Conservation (phyloP, 768 basidiomycete genomes). For the Termitomyces titanicus region DNA sequence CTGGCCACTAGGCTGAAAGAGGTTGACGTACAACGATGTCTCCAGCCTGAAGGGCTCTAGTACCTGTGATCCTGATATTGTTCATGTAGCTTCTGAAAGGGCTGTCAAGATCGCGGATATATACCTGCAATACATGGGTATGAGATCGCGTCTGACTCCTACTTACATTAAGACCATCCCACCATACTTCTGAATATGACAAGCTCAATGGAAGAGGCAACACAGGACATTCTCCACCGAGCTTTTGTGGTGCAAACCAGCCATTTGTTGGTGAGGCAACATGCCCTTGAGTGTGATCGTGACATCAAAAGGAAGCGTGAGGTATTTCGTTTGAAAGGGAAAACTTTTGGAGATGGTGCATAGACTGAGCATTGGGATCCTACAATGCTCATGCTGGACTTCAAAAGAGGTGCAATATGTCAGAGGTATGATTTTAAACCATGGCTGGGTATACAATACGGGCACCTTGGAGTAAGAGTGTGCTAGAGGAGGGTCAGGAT, state of each 20-base stretch:
- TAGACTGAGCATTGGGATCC: conserved; percentile 28
- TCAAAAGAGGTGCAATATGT: neutral
- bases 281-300: conserved; percentile 26
- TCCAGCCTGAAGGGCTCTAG: conserved; percentile 34
- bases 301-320: conserved; percentile 26
- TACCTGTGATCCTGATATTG: conserved; percentile 33
- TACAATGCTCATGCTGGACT: conserved; percentile 6
- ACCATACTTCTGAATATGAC: conserved; percentile 46
- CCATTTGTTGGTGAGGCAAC: conserved; percentile 33
- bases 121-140: conserved; percentile 29
- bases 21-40: conserved; percentile 39
- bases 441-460: neutral
- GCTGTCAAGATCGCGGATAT: conserved; percentile 43
- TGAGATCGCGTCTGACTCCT: too few relatives aligned
- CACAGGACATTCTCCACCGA: conserved; percentile 20
- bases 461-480: neutral
- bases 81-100: conserved; percentile 48
- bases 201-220: conserved; percentile 38
- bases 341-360: conserved; percentile 31
- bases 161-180: conserved; percentile 36
- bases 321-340: conserved; percentile 32
- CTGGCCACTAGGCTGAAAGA: neutral
- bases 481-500: neutral
- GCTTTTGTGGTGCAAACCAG: conserved; percentile 33
- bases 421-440: neutral